phyloP scores from a whole-genome alignment of 2,329 filamentous ascomycete species.

The Alternaria ventricosa region DNA sequence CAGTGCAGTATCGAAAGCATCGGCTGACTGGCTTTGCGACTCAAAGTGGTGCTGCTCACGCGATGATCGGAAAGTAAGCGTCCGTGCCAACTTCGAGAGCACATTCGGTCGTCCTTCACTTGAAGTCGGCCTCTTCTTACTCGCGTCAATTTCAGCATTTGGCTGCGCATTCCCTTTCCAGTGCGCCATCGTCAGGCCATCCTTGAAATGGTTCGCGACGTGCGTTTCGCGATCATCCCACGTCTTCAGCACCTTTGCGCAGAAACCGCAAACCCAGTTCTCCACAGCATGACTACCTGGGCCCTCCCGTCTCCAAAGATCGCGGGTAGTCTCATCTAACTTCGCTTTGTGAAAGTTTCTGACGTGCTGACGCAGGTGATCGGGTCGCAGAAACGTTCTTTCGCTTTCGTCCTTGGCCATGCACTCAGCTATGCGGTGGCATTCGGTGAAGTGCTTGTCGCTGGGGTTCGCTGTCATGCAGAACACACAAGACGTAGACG shows the following conservation, averaged over 20 bases:
- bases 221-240: slow-evolving; percentile 43
- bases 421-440: slow-evolving; percentile 43
- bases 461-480: slow-evolving; percentile 36
- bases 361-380: slow-evolving; percentile 44
- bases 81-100: slow-evolving; percentile 7
- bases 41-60: neutral
- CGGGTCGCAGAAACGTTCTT: slow-evolving; percentile 41
- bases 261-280: slow-evolving; percentile 44
- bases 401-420: slow-evolving; percentile 32
- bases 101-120: slow-evolving; percentile 2
- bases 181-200: slow-evolving; percentile 36
- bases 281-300: slow-evolving; percentile 17
- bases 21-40: neutral
- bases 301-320: slow-evolving; percentile 37
- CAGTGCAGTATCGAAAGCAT: neutral
- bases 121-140: slow-evolving; percentile 4
- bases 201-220: slow-evolving; percentile 43
- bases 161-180: slow-evolving; percentile 22
- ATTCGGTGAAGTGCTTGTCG: slow-evolving; percentile 34
- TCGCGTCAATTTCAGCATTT: neutral
- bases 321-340: slow-evolving; percentile 31
- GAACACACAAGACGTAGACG: slow-evolving; percentile 34
- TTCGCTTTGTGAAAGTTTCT: slow-evolving; percentile 41
- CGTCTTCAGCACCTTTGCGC: slow-evolving; percentile 25
- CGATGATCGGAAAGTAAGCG: neutral